phyloP scores from a whole-genome alignment of 306 rosid genomes.

The Malus fusca region DNA sequence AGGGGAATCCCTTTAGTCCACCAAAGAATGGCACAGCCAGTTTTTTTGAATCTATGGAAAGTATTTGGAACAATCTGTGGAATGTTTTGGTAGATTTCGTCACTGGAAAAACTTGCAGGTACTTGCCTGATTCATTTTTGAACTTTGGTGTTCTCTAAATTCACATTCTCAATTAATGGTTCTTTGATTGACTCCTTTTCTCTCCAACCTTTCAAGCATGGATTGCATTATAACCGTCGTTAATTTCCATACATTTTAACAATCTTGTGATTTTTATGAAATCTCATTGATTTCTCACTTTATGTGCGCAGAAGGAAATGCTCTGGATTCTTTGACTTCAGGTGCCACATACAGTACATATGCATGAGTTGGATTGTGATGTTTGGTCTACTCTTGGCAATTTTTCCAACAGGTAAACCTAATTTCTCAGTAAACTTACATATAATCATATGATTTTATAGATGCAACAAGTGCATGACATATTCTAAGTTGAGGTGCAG shows the following conservation, averaged over 20 bases:
- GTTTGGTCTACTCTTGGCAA: slow-evolving; percentile 72
- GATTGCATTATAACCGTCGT: neutral
- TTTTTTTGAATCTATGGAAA: slow-evolving; percentile 57
- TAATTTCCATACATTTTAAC: neutral
- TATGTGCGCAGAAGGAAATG: slow-evolving; percentile 57
- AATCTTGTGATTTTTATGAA: neutral
- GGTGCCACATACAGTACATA: slow-evolving; percentile 80
- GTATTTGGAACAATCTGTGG: slow-evolving; percentile 60
- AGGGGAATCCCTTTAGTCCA: slow-evolving; percentile 66
- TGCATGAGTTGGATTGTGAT: slow-evolving; percentile 82
- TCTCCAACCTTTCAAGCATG: neutral
- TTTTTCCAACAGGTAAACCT: slow-evolving; percentile 61
- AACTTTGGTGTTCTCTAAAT: neutral
- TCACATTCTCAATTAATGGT: neutral
- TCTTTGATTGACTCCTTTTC: neutral
- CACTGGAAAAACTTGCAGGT: slow-evolving; percentile 85
- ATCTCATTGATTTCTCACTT: neutral
- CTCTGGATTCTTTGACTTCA: slow-evolving; percentile 72
- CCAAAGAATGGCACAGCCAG: slow-evolving; percentile 49
- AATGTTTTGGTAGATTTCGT: slow-evolving; percentile 44
- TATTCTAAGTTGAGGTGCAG: slow-evolving; percentile 41
- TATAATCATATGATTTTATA: neutral
- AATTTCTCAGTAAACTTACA: neutral
- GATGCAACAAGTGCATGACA: neutral
- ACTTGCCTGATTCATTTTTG: neutral